Evolutionary conservation across 2,329 filamentous ascomycete species (phyloP), one percentile per base, ranked within the genome.

Genomic region (Chrysoporthe cubensis): DNA sequence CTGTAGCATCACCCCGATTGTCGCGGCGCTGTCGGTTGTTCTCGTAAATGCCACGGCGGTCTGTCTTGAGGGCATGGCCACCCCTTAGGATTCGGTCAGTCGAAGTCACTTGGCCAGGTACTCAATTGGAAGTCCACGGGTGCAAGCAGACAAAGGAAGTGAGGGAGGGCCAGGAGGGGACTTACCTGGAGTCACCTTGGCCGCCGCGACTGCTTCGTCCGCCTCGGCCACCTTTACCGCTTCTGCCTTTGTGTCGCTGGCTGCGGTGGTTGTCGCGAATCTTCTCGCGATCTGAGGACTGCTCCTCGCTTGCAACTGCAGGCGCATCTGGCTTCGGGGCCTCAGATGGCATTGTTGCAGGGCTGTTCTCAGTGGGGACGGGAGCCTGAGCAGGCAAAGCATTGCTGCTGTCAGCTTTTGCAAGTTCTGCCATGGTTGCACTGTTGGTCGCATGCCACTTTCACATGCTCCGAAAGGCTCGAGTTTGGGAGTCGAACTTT

Each of bases 401-500:
- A 8, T 8, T 3, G 40, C 61, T 52, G 32, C 66, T 63, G 46
- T 37, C 21, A 65, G 66, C n/a, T 64, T 66, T 14, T 34, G 64
- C 32, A 65, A 50, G 59, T 57, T 65, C 68, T 68, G 68, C 64
- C 68, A 69, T 69, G 37, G 13, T 69, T 34, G 46, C 48, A 34
- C 4, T 63, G 64, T 40, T 48, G 58, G 46, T 65, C 58, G 66
- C 65, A 65, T 69, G 58, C 62, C 62, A 50, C 18, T 69, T 63
- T 66, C 54, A 54, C 64, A 66, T 66, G 54, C 50, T 21, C 40
- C 60, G 5, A 4, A 13, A 13, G 11, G 37, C 43, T 62, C 14
- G 14, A 32, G 34, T 32, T 57, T 48, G 40, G 44, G 16, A 44
- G 2, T 48, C 43, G 26, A 62, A 52, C 44, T 40, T 62, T 66